These are phyloP conservation scores for Cyclotella baltica DNA, from an alignment of 108 stramenopile genomes.

Conservation along the genomic window DNA sequence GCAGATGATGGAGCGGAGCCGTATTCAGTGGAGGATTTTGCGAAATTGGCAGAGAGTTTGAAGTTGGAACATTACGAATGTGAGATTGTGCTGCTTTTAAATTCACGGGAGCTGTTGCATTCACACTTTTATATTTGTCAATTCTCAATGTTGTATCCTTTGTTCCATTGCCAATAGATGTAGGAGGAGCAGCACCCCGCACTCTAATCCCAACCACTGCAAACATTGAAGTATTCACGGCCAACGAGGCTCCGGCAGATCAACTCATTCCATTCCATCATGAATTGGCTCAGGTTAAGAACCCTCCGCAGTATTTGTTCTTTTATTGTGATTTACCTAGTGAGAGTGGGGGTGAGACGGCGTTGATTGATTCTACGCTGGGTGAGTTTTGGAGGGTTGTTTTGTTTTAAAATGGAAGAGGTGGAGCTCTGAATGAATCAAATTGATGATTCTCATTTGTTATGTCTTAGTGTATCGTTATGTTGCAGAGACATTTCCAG, in stretches of 20 bases:
- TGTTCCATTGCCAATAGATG: slow-evolving; percentile 11
- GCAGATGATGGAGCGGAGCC: slow-evolving; percentile 48
- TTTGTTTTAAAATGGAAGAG: not conserved
- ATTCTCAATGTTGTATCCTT: not conserved
- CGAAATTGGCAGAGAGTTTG: slow-evolving; percentile 56
- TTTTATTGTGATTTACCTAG: slow-evolving; percentile 83
- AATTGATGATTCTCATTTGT: not conserved
- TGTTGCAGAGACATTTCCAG: slow-evolving; percentile 61
- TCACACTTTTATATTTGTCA: not conserved
- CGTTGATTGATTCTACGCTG: slow-evolving; percentile 75
- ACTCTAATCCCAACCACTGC: slow-evolving; percentile 64
- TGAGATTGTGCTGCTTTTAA: not conserved
- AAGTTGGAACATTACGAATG: slow-evolving; percentile 65
- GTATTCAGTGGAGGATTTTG: slow-evolving; percentile 72
- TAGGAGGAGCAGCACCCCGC: slow-evolving; percentile 73
- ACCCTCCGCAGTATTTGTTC: slow-evolving; percentile 79
- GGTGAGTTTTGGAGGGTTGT: slow-evolving; percentile 25
- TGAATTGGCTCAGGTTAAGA: slow-evolving; percentile 78
- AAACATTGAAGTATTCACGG: slow-evolving; percentile 76
- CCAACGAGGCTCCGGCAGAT: slow-evolving; percentile 81
- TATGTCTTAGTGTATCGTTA: slow-evolving; percentile 59
- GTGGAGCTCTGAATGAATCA: not conserved
- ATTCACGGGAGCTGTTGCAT: not conserved
- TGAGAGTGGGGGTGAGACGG: slow-evolving; percentile 81
- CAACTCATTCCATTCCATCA: slow-evolving; percentile 89